phyloP scores from a whole-genome alignment of 306 rosid species.

The Citrullus colocynthis region DNA sequence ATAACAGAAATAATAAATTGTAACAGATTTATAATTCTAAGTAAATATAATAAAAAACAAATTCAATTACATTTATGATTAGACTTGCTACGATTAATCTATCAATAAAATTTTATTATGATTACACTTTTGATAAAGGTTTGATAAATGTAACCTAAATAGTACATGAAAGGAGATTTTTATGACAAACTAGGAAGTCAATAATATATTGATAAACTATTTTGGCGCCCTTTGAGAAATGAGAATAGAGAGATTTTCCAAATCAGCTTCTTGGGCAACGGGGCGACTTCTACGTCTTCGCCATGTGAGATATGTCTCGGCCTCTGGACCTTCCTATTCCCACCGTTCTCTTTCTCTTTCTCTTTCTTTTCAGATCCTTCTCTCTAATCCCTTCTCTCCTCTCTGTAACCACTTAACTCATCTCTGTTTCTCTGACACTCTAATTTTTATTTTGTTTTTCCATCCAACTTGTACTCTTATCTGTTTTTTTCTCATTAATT shows the following conservation, averaged over 20 bases:
- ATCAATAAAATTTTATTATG: no score
- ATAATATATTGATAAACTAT: background rate
- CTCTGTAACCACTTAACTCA: conserved; percentile 41
- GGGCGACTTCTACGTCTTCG: conserved; percentile 35
- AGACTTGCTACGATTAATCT: no score
- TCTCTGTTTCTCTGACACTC: conserved; percentile 8
- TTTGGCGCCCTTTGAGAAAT: conserved; percentile 5
- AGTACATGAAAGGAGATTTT: no score
- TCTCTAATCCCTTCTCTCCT: conserved; percentile 23
- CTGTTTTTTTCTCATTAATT: conserved; percentile 10
- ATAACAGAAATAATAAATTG: no score
- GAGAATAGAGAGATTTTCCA: background rate
- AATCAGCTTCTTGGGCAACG: conserved; percentile 23
- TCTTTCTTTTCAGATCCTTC: conserved; percentile 10
- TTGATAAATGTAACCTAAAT: no score
- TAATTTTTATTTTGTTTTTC: background rate
- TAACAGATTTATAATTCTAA: no score
- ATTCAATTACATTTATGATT: no score
- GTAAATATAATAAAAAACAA: no score
- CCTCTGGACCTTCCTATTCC: conserved; percentile 37
- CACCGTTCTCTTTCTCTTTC: conserved; percentile 9
- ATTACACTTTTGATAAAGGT: no score
- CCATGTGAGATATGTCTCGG: conserved; percentile 87
- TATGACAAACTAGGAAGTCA: background rate
- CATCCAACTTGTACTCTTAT: conserved; percentile 1